A percentile compares a stretch with the other conserved stretches of the same genome.
Evolutionary conservation across 139 green algal species (phyloP).

Genomic region (Edaphochlamys debaryana): DNA sequence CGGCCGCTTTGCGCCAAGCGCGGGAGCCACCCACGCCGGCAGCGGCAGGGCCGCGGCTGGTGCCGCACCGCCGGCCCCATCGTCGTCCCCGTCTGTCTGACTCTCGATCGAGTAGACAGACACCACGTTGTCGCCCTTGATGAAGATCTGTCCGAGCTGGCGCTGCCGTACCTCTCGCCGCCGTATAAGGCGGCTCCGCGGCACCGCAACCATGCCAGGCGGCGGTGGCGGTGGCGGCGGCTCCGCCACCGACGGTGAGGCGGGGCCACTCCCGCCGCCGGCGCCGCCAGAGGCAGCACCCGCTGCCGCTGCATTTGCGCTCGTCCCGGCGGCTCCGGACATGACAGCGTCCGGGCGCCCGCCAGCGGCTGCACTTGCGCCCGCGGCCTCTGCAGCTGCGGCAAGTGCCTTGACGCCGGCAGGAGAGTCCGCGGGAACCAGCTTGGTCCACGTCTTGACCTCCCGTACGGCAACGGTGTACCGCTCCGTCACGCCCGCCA

Average conservation of each 20-base stretch:
- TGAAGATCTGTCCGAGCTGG: slow-evolving; percentile 70
- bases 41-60: no score
- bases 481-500: slow-evolving; percentile 75
- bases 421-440: neutral
- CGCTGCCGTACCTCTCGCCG: slow-evolving; percentile 72
- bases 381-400: neutral
- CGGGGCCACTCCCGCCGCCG: neutral
- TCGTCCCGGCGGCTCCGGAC: no score
- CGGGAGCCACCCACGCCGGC: no score
- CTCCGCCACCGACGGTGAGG: neutral
- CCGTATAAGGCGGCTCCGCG: slow-evolving; percentile 4
- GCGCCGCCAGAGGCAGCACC: no score
- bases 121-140: slow-evolving; percentile 78
- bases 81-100: no score
- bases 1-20: no score
- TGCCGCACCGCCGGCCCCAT: no score
- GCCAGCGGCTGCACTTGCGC: no score
- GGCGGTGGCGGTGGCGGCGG: neutral
- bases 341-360: neutral
- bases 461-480: slow-evolving; percentile 75
- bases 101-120: slow-evolving; percentile 31
- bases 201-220: slow-evolving; percentile 11
- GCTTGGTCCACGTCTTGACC: neutral
- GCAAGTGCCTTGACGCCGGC: neutral
- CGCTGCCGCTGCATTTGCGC: no score